phyloP scores from a whole-genome alignment of 805 yeast species.

The Nakazawaea holstii region DNA sequence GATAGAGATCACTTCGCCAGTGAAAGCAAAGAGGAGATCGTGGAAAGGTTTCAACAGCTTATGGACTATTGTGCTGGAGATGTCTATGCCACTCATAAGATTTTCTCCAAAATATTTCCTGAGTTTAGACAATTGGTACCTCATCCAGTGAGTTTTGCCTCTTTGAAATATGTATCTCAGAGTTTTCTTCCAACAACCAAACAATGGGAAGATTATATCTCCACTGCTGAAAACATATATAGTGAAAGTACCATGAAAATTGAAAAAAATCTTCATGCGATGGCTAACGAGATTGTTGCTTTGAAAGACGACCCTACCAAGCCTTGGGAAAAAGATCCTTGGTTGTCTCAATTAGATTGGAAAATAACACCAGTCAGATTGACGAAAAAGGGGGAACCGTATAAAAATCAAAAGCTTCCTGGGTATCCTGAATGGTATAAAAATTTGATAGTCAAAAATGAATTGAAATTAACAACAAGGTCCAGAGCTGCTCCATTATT shows the following conservation, averaged over 20 bases:
- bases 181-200: conserved; percentile 73
- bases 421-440: conserved; percentile 96
- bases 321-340: conserved; percentile 62
- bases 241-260: conserved; percentile 53
- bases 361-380: conserved; percentile 50
- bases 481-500: conserved; percentile 74
- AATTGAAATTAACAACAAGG: conserved; percentile 57
- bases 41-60: conserved; percentile 51
- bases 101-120: conserved; percentile 67
- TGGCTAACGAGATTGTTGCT: conserved; percentile 56
- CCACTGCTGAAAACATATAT: conserved; percentile 61
- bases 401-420: conserved; percentile 71
- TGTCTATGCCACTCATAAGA: conserved; percentile 68
- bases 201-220: conserved; percentile 71
- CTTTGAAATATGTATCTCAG: conserved; percentile 66
- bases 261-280: conserved; percentile 46
- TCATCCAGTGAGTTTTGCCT: conserved; percentile 93
- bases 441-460: conserved; percentile 36
- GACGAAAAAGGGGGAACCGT: conserved; percentile 65
- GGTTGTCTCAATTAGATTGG: conserved; percentile 94
- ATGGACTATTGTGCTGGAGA: conserved; percentile 84
- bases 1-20: conserved; percentile 61
- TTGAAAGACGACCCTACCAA: conserved; percentile 36
- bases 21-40: conserved; percentile 46
- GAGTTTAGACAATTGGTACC: conserved; percentile 65